Evolutionary conservation across 2,329 filamentous ascomycete species (phyloP).

Genomic region (Aspergillus udagawae): DNA sequence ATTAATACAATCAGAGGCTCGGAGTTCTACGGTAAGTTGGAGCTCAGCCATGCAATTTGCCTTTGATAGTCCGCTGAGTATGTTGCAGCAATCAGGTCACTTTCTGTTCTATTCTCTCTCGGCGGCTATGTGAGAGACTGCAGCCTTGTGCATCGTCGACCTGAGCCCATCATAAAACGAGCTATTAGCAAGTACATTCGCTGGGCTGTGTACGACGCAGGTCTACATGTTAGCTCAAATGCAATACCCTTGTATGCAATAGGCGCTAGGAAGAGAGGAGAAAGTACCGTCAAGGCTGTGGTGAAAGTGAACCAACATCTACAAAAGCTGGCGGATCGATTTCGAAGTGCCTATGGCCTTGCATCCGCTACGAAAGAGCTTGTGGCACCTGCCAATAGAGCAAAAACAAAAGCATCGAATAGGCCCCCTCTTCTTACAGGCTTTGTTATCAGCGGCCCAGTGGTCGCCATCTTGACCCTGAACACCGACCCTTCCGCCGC

Average conservation of each 20-base stretch:
- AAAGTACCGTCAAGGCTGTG: conserved; percentile 40
- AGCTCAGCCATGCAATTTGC: not conserved
- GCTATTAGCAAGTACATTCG: conserved; percentile 47
- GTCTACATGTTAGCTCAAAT: conserved; percentile 32
- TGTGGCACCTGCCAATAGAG: not conserved
- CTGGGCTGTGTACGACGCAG: conserved; percentile 52
- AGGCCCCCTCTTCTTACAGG: conserved; percentile 51
- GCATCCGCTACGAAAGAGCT: not conserved
- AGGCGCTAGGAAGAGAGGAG: conserved; percentile 37
- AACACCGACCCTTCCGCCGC: conserved; percentile 35
- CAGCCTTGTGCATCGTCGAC: conserved; percentile 33
- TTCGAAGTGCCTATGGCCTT: conserved; percentile 30
- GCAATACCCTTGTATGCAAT: conserved; percentile 46
- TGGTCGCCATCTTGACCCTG: conserved; percentile 52
- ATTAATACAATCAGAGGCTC: conserved; percentile 41
- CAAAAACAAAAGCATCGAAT: conserved; percentile 5
- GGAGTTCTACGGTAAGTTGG: conserved; percentile 45
- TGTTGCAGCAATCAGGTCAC: conserved; percentile 46
- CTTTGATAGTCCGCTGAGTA: not conserved
- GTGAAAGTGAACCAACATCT: conserved; percentile 43
- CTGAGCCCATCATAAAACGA: conserved; percentile 36
- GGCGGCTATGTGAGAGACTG: conserved; percentile 52
- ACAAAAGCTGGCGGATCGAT: conserved; percentile 39
- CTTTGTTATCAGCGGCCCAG: conserved; percentile 50
- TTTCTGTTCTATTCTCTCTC: conserved; percentile 48